These are phyloP conservation scores for Aspergillus persii DNA, from an alignment of 2,329 filamentous ascomycete species.

Conservation along the genomic window DNA sequence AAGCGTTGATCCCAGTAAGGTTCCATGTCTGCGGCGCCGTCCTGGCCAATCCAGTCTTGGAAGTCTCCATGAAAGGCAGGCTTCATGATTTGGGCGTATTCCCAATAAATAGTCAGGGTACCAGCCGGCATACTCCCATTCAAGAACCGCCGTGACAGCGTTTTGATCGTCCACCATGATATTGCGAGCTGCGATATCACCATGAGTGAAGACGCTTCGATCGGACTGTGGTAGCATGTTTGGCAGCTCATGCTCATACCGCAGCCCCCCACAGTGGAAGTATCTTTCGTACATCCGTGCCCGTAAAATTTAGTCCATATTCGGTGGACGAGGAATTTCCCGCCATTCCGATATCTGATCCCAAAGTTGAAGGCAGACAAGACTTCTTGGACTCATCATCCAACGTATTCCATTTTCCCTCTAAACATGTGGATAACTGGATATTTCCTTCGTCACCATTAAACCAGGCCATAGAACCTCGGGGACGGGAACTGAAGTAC, in stretches of 20 bases:
- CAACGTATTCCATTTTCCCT: constrained; percentile 17
- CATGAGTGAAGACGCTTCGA: constrained; percentile 32
- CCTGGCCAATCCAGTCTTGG: too few relatives aligned
- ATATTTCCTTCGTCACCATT: background rate
- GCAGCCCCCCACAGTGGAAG: constrained; percentile 19
- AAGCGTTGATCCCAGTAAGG: too few relatives aligned
- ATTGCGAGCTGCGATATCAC: constrained; percentile 34
- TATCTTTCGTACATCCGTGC: constrained; percentile 26
- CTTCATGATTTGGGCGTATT: too few relatives aligned
- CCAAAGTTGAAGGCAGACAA: constrained; percentile 22
- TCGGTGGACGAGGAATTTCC: constrained; percentile 15
- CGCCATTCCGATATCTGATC: constrained; percentile 18
- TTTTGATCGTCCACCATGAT: constrained; percentile 28
- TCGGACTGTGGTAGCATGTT: constrained; percentile 25
- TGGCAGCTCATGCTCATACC: constrained; percentile 18
- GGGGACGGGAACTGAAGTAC: constrained; percentile 20
- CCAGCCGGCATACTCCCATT: constrained; percentile 44
- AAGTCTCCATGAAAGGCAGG: too few relatives aligned
- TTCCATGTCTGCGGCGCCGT: too few relatives aligned
- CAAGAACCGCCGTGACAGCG: constrained; percentile 34
- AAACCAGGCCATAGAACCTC: constrained; percentile 14
- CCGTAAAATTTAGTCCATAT: constrained; percentile 21
- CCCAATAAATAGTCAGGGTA: too few relatives aligned
- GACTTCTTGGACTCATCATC: constrained; percentile 20
- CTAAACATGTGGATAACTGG: constrained; percentile 15